Base-by-base conservation (phyloP, 208 protist genomes). In the Naegleria lovaniensis region DNA sequence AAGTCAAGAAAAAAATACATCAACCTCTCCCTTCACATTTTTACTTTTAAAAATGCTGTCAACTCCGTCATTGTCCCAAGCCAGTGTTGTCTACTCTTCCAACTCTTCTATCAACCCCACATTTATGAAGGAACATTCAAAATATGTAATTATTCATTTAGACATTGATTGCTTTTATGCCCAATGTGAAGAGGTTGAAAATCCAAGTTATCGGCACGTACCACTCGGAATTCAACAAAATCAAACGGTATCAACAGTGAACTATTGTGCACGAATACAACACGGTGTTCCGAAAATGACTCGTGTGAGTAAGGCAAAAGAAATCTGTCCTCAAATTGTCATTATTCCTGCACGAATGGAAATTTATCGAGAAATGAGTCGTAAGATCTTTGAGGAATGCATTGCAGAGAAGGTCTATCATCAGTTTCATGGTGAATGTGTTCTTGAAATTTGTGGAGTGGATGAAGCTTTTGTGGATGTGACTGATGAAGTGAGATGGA, bases 101-200 rank as follows among this genome's bases (percentile, higher is more conserved):
- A n/a, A n/a, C n/a, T n/a, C n/a, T n/a, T n/a, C n/a, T n/a, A 48
- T 48, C 43, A 1, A 48, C 43, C 43, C 7, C 43, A 48, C 43
- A 48, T 48, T 29, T 19, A 67, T 67, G 55, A 67, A 67, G 19
- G 22, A 29, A 2, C 67, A 79, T 36, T 25, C 7, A 2, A 79
- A 79, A 36, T 79, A 29, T 36, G 83, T 85, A 0, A 85, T 85
- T 33, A 85, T 85, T n/a, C 83, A 85, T 48, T 1, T 85, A 19
- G 83, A 85, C 48, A 48, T 85, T 22, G 83, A 85, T 48, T 85
- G 83, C 29, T 85, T 85, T 85, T 85, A 85, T 85, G 83, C 83
- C 7, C 83, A 85, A 85, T 33, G 15, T 51, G 83, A 85, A 29
- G n/a, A 38, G 9, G 83, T 85, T 43, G 16, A 85, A 40, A 48